Evolutionary conservation across 306 rosid species (phyloP).

Genomic region (Calophaca sinica): DNA sequence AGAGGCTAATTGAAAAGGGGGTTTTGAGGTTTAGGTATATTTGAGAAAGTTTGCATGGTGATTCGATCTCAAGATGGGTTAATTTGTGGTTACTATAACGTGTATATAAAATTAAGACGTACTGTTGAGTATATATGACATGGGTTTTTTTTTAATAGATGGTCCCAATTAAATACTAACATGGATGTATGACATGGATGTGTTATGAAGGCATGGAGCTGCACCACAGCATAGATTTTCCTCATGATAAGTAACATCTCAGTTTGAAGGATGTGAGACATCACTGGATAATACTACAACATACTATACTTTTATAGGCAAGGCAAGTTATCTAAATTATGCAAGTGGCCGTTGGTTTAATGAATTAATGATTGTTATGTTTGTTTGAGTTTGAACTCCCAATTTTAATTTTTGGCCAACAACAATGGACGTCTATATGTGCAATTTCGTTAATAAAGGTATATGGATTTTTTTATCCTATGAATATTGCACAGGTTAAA

Average conservation of each 20-base stretch:
- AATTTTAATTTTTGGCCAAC: too few relatives aligned
- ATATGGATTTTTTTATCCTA: too few relatives aligned
- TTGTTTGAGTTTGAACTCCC: too few relatives aligned
- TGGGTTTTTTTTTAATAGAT: conserved; percentile 23
- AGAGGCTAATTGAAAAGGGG: conserved; percentile 28
- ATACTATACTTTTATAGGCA: neutral
- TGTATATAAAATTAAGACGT: too few relatives aligned
- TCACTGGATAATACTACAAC: conserved; percentile 23
- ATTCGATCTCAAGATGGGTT: neutral
- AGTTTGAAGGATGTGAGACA: conserved; percentile 45
- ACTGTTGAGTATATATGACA: neutral
- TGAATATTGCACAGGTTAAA: too few relatives aligned
- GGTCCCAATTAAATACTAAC: conserved; percentile 41
- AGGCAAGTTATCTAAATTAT: neutral
- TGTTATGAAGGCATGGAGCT: conserved; percentile 15
- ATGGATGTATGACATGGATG: conserved; percentile 27
- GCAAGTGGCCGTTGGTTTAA: neutral
- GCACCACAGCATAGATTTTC: conserved; percentile 18
- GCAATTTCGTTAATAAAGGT: too few relatives aligned
- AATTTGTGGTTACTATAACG: conserved; percentile 2
- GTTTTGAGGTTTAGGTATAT: conserved; percentile 48
- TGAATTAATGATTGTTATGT: neutral
- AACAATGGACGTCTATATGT: too few relatives aligned
- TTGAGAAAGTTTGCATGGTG: conserved; percentile 37
- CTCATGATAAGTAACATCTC: conserved; percentile 46